Conservation (phyloP, 2,329 filamentous ascomycete genomes). For the Arachnomyces sp. region DNA sequence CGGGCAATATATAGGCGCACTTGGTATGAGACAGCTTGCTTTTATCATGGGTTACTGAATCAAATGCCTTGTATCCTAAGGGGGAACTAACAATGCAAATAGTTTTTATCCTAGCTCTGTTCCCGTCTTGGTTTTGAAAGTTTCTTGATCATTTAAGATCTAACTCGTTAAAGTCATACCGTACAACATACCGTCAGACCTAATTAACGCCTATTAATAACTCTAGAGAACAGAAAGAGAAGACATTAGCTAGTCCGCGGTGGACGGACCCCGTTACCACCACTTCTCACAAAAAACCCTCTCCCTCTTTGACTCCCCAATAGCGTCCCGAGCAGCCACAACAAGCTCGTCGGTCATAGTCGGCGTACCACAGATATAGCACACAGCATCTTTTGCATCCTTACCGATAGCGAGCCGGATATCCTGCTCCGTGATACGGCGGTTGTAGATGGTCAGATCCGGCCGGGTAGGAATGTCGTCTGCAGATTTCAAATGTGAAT, state of each 20-base stretch:
- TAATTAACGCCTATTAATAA: too few relatives aligned
- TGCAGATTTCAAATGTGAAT: conserved; percentile 7
- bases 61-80: too few relatives aligned
- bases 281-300: conserved; percentile 37
- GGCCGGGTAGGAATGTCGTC: conserved; percentile 10
- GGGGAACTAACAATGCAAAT: too few relatives aligned
- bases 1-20: too few relatives aligned
- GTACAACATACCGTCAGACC: too few relatives aligned
- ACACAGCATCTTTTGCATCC: conserved; percentile 38
- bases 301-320: conserved; percentile 34
- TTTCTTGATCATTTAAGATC: too few relatives aligned
- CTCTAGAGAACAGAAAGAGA: too few relatives aligned
- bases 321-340: conserved; percentile 25
- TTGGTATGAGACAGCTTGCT: too few relatives aligned
- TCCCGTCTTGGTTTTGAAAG: too few relatives aligned
- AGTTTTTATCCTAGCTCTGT: too few relatives aligned
- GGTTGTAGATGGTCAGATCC: conserved; percentile 21
- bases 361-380: conserved; percentile 63
- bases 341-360: conserved; percentile 63
- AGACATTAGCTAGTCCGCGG: background rate
- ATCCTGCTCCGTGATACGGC: conserved; percentile 31
- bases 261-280: conserved; percentile 14
- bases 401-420: conserved; percentile 24
- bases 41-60: too few relatives aligned
- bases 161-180: too few relatives aligned